Conservation (phyloP, 1,139 yeast species). For the Magnusiomyces ingens region DNA sequence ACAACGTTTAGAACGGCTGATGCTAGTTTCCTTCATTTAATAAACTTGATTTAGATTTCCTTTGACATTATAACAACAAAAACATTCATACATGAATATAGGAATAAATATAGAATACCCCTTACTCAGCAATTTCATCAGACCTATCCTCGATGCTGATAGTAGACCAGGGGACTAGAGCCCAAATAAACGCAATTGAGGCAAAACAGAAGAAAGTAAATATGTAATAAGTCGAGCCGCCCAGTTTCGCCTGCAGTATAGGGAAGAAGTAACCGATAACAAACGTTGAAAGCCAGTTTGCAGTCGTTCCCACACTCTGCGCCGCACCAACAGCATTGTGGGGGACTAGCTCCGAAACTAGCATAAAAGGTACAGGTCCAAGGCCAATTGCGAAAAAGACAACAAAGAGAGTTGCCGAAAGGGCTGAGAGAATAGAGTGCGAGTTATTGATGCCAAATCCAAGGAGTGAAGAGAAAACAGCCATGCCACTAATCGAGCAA, state of each 20-base stretch:
- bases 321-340: conserved; percentile 75
- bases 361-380: conserved; percentile 90
- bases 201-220: conserved; percentile 43
- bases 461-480: conserved; percentile 54
- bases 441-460: conserved; percentile 55
- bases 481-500: conserved; percentile 63
- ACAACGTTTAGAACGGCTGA: neutral
- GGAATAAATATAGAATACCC: too few species aligned
- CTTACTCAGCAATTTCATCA: too few species aligned
- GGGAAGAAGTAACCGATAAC: conserved; percentile 71
- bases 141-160: too few species aligned
- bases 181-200: conserved; percentile 18
- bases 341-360: conserved; percentile 86
- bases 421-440: conserved; percentile 48
- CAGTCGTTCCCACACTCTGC: conserved; percentile 85
- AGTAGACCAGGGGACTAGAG: too few species aligned
- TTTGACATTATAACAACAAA: conserved; percentile 6
- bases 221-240: conserved; percentile 72
- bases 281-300: conserved; percentile 90
- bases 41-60: neutral
- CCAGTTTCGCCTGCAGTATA: conserved; percentile 51
- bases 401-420: conserved; percentile 67
- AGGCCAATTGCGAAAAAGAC: conserved; percentile 82
- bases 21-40: neutral
- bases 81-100: conserved; percentile 4